Percentiles rank a stretch among this genome's conserved stretches.
Conservation (phyloP, 192 early-diverging fungal genomes). For the Lobosporangium transversale region DNA sequence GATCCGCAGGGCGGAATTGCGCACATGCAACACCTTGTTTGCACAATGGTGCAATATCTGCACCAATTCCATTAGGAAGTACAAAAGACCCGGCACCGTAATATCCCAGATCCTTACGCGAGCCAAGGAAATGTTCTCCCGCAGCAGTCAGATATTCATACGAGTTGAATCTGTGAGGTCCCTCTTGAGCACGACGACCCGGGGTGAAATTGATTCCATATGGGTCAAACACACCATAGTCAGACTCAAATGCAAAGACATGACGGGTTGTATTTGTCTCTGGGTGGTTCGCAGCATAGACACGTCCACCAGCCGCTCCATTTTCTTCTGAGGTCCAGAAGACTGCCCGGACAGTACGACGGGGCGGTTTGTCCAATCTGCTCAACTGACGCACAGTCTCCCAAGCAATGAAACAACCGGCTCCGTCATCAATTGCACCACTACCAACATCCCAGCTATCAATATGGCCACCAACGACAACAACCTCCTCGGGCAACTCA, state of each 20-base stretch:
- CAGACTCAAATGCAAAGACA: conserved; percentile 68
- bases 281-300: conserved; percentile 55
- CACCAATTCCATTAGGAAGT: conserved; percentile 51
- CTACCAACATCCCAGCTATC: conserved; percentile 57
- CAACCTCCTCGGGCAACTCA: conserved; percentile 59
- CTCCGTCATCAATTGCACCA: conserved; percentile 71
- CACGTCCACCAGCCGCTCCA: conserved; percentile 61
- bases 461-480: conserved; percentile 68
- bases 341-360: conserved; percentile 67
- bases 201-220: conserved; percentile 63
- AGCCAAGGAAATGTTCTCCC: conserved; percentile 43
- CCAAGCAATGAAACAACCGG: conserved; percentile 62
- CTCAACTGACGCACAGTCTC: conserved; percentile 49
- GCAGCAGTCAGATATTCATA: conserved; percentile 32
- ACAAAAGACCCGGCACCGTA: conserved; percentile 57
- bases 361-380: conserved; percentile 44
- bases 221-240: conserved; percentile 70
- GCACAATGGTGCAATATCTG: conserved; percentile 65
- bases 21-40: conserved; percentile 66
- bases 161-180: conserved; percentile 21
- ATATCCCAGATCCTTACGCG: conserved; percentile 48
- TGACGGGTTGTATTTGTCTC: conserved; percentile 55
- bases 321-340: conserved; percentile 74
- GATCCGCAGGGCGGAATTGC: conserved; percentile 56
- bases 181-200: conserved; percentile 6